Conservation (phyloP, 495 filamentous ascomycete species). For the Xylaria grammica region DNA sequence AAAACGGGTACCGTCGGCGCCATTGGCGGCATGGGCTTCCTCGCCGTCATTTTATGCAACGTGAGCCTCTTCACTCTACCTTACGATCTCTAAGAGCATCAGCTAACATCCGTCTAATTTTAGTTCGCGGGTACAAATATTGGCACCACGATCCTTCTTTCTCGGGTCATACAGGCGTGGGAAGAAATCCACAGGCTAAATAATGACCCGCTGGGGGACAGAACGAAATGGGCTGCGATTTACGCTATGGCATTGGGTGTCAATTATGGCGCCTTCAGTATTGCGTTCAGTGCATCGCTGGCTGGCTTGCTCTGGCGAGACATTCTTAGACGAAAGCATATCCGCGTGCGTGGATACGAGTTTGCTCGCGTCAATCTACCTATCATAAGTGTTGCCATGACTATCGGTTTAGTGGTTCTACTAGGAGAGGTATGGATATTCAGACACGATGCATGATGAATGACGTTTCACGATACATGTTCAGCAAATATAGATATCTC, state of each 20-base stretch:
- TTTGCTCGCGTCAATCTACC: slow-evolving; percentile 69
- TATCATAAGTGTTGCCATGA: slow-evolving; percentile 71
- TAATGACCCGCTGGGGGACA: slow-evolving; percentile 52
- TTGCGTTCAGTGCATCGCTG: slow-evolving; percentile 67
- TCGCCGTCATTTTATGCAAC: slow-evolving; percentile 71
- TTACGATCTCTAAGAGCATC: not conserved
- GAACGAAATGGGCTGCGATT: slow-evolving; percentile 69
- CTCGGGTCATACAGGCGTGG: slow-evolving; percentile 69
- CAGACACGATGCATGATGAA: slow-evolving; percentile 13
- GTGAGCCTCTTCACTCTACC: slow-evolving; percentile 48
- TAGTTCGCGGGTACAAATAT: slow-evolving; percentile 75
- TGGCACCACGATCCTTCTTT: slow-evolving; percentile 70
- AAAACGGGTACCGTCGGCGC: slow-evolving; percentile 68
- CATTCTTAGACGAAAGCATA: slow-evolving; percentile 67
- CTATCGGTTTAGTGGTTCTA: slow-evolving; percentile 62
- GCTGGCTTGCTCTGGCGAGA: slow-evolving; percentile 71
- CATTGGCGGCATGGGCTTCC: slow-evolving; percentile 69
- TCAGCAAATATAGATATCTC: not conserved
- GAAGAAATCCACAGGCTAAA: slow-evolving; percentile 55
- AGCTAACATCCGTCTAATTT: not conserved
- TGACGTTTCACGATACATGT: not conserved
- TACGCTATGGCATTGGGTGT: slow-evolving; percentile 72
- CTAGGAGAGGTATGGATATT: slow-evolving; percentile 64
- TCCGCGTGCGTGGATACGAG: slow-evolving; percentile 59
- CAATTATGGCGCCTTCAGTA: slow-evolving; percentile 72